Conservation (phyloP, 192 early-diverging fungal genomes). For the Coemansia sp. region DNA sequence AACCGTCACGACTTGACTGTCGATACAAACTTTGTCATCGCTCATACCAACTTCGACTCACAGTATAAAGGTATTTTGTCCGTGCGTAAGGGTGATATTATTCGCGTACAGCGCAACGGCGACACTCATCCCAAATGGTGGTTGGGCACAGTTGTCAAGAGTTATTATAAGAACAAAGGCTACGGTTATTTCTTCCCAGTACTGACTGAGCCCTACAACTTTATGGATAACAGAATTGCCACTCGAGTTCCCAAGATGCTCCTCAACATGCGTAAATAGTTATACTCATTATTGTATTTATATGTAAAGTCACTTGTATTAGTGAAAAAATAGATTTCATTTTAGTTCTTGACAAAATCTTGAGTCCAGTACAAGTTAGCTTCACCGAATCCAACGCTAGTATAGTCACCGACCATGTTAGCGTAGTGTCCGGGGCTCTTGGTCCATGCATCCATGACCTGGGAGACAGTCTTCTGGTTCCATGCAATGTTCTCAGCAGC, state of each 20-base stretch:
- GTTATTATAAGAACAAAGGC: constrained; percentile 44
- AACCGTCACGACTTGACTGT: constrained; percentile 28
- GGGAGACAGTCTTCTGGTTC: constrained; percentile 28
- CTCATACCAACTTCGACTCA: constrained; percentile 38
- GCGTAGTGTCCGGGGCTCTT: constrained; percentile 51
- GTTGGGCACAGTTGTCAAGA: constrained; percentile 40
- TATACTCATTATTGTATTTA: not conserved
- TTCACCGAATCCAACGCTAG: constrained; percentile 51
- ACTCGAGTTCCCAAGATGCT: constrained; percentile 40
- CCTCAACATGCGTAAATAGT: constrained; percentile 13
- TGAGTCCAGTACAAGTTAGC: constrained; percentile 44
- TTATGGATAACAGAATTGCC: constrained; percentile 50
- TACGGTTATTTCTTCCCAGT: constrained; percentile 51
- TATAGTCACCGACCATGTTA: constrained; percentile 52
- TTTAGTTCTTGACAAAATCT: constrained; percentile 25
- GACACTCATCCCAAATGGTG: constrained; percentile 40
- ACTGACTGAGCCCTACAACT: constrained; percentile 37
- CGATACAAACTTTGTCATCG: constrained; percentile 44
- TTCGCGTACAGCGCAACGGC: constrained; percentile 32
- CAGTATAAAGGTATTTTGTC: constrained; percentile 39
- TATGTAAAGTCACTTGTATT: not conserved
- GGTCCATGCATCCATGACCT: constrained; percentile 51
- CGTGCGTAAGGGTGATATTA: constrained; percentile 42
- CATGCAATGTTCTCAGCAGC: constrained; percentile 59
- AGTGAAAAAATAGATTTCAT: constrained; percentile 3